Evolutionary conservation across 148 eudicot species (phyloP), one percentile per base, ranked within the genome.

Genomic region (Spergularia marina): DNA sequence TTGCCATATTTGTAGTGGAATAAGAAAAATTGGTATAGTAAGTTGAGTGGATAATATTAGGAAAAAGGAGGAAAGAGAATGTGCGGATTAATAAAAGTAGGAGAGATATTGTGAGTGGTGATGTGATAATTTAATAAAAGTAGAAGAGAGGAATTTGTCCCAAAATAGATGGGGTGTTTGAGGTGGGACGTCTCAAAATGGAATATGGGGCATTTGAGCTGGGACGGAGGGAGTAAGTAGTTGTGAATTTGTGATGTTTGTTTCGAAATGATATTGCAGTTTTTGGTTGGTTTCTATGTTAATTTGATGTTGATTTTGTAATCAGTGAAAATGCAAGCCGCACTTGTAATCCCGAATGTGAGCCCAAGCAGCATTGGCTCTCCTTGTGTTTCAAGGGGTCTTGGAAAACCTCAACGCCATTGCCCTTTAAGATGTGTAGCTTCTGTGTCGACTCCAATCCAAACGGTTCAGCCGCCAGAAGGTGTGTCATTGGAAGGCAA

Each of bases 261-360:
- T 57, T 17, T 20, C 9, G 25, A 14, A n/a, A 44, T 36, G 6
- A 23, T 25, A 16, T n/a, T 63, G 3, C 53, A 20, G 14, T 6
- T 34, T 34, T 53, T 12, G 18, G 1, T 23, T 77, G 6, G 13
- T 34, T 25, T 16, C 1, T 25, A 18, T 68, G 11, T 73, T 17
- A 47, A 72, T 36, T 15, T 5, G 9, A 30, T 67, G 53, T 17
- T 73, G 17, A 60, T 56, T 12, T 70, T 72, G 55, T 69, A 23
- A 63, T 52, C 80, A 71, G 34, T 60, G 16, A 77, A 75, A 77
- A 81, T 81, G 84, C 84, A 81, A 81, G 81, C 84, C 21, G 36
- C 77, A 68, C 67, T 81, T 36, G 78, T 70, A 17, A 59, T 59
- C 51, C 77, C 77, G 16, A 76, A 67, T 54, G 74, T 73, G 49